A percentile compares a stretch with the other conserved stretches of the same genome.
Evolutionary conservation across 225 moss, liverwort and hornwort genomes (phyloP).

Genomic region (Sphagnum contortum): DNA sequence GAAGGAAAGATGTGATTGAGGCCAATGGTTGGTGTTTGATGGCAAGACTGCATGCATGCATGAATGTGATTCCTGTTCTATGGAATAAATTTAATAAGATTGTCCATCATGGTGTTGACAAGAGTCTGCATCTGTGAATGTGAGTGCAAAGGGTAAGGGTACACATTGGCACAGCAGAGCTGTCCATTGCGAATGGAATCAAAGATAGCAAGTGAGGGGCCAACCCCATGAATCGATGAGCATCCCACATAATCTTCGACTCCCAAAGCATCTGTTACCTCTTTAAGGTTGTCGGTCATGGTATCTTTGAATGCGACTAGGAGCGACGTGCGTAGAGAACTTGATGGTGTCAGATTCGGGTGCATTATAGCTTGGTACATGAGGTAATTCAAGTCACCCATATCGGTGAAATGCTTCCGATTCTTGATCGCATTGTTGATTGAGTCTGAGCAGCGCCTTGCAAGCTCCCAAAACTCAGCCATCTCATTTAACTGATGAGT

Average conservation of each 20-base stretch:
- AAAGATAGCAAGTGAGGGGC: conserved; percentile 79
- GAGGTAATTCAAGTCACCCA: conserved; percentile 95
- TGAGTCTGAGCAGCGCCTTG: conserved; percentile 50
- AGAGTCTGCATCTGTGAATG: conserved; percentile 65
- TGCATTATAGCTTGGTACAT: conserved; percentile 90
- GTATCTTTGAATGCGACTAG: conserved; percentile 73
- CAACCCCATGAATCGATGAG: conserved; percentile 95
- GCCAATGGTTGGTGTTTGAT: no score
- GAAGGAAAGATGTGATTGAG: no score
- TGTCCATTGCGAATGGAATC: conserved; percentile 71
- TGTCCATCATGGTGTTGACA: conserved; percentile 48
- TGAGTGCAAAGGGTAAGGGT: conserved; percentile 73
- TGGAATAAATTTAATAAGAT: conserved; percentile 19
- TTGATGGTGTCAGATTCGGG: conserved; percentile 70
- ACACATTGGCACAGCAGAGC: conserved; percentile 77
- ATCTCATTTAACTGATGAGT: conserved; percentile 74
- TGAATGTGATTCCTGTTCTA: no score
- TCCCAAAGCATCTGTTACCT: conserved; percentile 36
- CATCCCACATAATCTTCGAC: conserved; percentile 79
- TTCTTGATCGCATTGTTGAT: conserved; percentile 66
- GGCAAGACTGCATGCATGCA: no score
- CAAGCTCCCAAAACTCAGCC: conserved; percentile 82
- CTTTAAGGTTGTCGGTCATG: conserved; percentile 38
- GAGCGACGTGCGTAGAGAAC: conserved; percentile 83
- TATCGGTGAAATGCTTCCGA: conserved; percentile 96